Evolutionary conservation across 2,329 filamentous ascomycete genomes (phyloP), one percentile per base, ranked within the genome.

Genomic region (Sporothrix humicola): DNA sequence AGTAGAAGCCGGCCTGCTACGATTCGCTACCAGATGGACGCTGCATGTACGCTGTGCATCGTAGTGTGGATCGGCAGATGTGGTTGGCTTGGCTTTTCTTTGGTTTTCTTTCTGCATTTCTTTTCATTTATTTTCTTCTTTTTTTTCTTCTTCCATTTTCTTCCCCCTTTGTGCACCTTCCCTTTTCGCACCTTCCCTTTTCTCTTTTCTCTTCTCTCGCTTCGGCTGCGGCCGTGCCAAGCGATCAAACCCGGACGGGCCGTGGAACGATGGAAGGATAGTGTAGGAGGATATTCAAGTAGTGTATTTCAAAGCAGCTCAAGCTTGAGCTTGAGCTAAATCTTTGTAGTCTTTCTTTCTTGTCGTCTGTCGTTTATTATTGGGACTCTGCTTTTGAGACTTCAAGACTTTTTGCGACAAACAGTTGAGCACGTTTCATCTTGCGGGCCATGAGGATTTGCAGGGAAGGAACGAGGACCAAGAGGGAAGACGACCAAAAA

Each of bases 381-480:
- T 65, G 17, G 3, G 20, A 23, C 52, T 56, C 4, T 44, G 42
- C 17, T 69, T 58, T 54, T 3, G 15, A 31, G 50, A 69, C 31
- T 37, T 37, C 31, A 37, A 37, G 31, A n/a, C 52, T 58, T 58
- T 50, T 71, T 61, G 69, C 69, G 69, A 50, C 56, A 50, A 37
- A 56, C 26, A 31, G 17, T 56, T 68, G 71, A 72, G 71, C 71
- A 72, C 37, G 71, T 72, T 72, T 72, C 71, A 72, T 31, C 71
- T 58, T 46, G 42, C 20, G 42, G 42, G 44, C 37, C 37, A 44
- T 56, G 50, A 13, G 2, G 66, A 42, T 42, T 23, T 42, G 10
- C n/a, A 56, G 31, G 63, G 20, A 20, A 26, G n/a, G 42, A 44
- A 48, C 23, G 10, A 31, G 50, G 13, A 50, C 42, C n/a, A 31